Evolutionary conservation across 768 basidiomycete genomes (phyloP).

Genomic region (Termitomyces sp.): DNA sequence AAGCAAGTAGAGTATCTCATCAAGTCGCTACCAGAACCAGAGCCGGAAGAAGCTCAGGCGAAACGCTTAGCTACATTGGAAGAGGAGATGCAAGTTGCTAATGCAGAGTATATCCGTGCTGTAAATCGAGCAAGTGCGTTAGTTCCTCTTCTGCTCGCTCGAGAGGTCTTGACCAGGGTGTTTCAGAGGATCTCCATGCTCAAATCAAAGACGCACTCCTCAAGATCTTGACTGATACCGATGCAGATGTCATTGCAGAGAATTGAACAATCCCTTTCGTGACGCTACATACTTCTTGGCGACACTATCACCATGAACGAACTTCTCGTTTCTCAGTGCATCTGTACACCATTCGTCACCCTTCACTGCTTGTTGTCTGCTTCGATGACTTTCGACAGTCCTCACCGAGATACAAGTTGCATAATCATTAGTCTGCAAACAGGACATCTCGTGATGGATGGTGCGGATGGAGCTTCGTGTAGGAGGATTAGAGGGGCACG

Average conservation of each 20-base stretch:
- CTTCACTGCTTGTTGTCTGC: not conserved
- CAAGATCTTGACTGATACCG: slow-evolving; percentile 53
- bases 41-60: slow-evolving; percentile 77
- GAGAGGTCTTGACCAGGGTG: not conserved
- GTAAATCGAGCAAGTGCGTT: slow-evolving; percentile 74
- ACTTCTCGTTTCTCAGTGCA: not conserved
- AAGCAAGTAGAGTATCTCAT: slow-evolving; percentile 89
- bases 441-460: not conserved
- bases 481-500: not conserved
- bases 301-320: not conserved
- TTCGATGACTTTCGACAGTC: not conserved
- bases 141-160: not conserved
- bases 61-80: slow-evolving; percentile 65
- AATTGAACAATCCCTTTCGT: slow-evolving; percentile 27
- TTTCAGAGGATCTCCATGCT: slow-evolving; percentile 52
- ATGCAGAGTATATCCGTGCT: slow-evolving; percentile 71
- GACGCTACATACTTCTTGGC: slow-evolving; percentile 12
- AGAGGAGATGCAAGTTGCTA: slow-evolving; percentile 65
- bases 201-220: slow-evolving; percentile 59
- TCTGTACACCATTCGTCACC: not conserved
- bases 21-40: slow-evolving; percentile 72
- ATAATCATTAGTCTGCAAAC: not conserved
- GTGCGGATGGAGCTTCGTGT: not conserved
- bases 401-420: not conserved
- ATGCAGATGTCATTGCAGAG: slow-evolving; percentile 23